Conservation (phyloP, 2,329 filamentous ascomycete genomes). For the Penicillium psychrosexuale region DNA sequence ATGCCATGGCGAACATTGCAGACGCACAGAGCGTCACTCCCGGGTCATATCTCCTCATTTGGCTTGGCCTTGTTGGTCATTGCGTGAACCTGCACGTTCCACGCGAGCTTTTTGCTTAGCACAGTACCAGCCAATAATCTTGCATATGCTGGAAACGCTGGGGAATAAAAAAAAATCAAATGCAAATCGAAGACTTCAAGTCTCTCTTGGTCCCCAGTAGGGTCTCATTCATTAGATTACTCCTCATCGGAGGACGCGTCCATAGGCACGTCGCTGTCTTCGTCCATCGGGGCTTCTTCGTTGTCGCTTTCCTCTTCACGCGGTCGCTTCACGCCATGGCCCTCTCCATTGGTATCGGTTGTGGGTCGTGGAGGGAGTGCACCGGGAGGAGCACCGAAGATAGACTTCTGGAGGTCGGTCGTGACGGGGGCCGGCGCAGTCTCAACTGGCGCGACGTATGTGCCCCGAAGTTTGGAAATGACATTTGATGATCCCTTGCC, state of each 20-base stretch:
- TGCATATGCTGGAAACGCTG: conserved; percentile 15
- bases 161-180: conserved; percentile 14
- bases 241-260: conserved; percentile 70
- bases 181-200: conserved; percentile 11
- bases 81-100: conserved; percentile 77
- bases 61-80: conserved; percentile 82
- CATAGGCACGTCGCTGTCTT: conserved; percentile 67
- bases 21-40: conserved; percentile 38
- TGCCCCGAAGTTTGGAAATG: conserved; percentile 87
- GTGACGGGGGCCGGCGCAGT: conserved; percentile 54
- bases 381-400: conserved; percentile 64
- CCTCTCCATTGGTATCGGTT: conserved; percentile 44
- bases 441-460: conserved; percentile 66
- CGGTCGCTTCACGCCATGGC: conserved; percentile 64
- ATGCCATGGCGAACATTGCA: conserved; percentile 68
- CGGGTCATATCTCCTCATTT: conserved; percentile 75
- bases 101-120: conserved; percentile 54
- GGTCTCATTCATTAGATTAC: conserved; percentile 37
- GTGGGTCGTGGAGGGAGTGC: conserved; percentile 51
- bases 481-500: conserved; percentile 85
- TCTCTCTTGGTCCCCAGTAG: conserved; percentile 13
- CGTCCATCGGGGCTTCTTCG: conserved; percentile 57
- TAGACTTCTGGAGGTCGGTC: conserved; percentile 73
- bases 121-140: conserved; percentile 19
- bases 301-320: conserved; percentile 62